Conservation (phyloP, 495 filamentous ascomycete species). For the Lasiosphaeriaceae sp. region DNA sequence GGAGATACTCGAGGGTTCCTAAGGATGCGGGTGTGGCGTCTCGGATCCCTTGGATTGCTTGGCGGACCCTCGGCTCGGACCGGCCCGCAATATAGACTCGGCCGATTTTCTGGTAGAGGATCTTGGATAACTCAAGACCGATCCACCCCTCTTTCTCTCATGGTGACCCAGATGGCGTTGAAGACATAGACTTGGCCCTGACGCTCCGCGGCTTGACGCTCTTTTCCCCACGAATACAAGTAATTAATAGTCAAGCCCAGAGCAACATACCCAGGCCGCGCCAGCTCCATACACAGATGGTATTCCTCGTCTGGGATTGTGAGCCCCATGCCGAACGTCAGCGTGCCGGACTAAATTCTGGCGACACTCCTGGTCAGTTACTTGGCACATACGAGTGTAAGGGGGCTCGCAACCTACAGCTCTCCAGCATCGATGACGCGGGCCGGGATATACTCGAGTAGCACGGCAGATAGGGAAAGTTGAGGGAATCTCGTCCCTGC, state of each 20-base stretch:
- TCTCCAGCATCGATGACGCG: slow-evolving; percentile 5
- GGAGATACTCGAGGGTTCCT: slow-evolving; percentile 1
- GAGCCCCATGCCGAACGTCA: slow-evolving; percentile 13
- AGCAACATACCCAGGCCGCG: slow-evolving; percentile 21
- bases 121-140: slow-evolving; percentile 40
- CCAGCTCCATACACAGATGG: slow-evolving; percentile 14
- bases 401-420: slow-evolving; percentile 1
- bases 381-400: neutral
- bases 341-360: slow-evolving; percentile 8
- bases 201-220: slow-evolving; percentile 17
- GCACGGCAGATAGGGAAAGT: neutral
- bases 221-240: slow-evolving; percentile 30
- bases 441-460: slow-evolving; percentile 3
- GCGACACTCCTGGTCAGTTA: neutral
- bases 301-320: slow-evolving; percentile 7
- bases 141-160: slow-evolving; percentile 23
- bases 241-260: slow-evolving; percentile 33
- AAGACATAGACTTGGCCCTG: slow-evolving; percentile 20
- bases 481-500: too few species aligned
- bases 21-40: slow-evolving; percentile 9
- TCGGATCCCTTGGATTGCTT: slow-evolving; percentile 11
- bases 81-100: slow-evolving; percentile 52
- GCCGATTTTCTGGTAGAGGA: slow-evolving; percentile 37
- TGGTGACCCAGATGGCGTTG: slow-evolving; percentile 38
- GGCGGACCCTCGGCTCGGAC: slow-evolving; percentile 26